Conservation (phyloP, 2,329 filamentous ascomycete genomes). For the Coniochaeta sp. region DNA sequence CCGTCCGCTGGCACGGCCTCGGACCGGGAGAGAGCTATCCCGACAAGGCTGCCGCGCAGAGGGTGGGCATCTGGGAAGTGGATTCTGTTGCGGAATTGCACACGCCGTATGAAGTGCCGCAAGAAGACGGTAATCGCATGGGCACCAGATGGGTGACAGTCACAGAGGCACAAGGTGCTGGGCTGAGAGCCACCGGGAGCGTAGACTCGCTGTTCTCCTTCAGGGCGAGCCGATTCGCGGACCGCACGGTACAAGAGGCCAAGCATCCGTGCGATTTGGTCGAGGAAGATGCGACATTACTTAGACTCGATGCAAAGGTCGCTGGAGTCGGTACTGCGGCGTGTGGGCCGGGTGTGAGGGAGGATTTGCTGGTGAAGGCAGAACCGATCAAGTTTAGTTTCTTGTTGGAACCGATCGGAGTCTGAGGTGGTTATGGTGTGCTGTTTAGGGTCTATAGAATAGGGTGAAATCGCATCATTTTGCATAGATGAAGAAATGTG, state of each 20-base stretch:
- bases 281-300: conserved; percentile 34
- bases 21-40: conserved; percentile 58
- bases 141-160: conserved; percentile 47
- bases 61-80: conserved; percentile 38
- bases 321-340: conserved; percentile 41
- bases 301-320: conserved; percentile 37
- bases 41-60: conserved; percentile 50
- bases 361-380: conserved; percentile 34
- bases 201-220: conserved; percentile 39
- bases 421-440: not conserved
- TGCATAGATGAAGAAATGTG: no score
- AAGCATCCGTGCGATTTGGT: conserved; percentile 57
- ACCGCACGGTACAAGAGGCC: conserved; percentile 45
- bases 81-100: conserved; percentile 40
- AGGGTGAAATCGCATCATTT: not conserved
- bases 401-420: conserved; percentile 21
- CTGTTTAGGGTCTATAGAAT: not conserved
- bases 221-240: conserved; percentile 44
- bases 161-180: conserved; percentile 15
- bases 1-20: conserved; percentile 52
- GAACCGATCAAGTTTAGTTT: conserved; percentile 33
- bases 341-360: conserved; percentile 38
- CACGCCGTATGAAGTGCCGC: conserved; percentile 56
- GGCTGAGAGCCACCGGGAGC: conserved; percentile 19
- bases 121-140: conserved; percentile 59